Evolutionary conservation across 805 yeast genomes (phyloP).

Genomic region (Wickerhamomyces chambardii): DNA sequence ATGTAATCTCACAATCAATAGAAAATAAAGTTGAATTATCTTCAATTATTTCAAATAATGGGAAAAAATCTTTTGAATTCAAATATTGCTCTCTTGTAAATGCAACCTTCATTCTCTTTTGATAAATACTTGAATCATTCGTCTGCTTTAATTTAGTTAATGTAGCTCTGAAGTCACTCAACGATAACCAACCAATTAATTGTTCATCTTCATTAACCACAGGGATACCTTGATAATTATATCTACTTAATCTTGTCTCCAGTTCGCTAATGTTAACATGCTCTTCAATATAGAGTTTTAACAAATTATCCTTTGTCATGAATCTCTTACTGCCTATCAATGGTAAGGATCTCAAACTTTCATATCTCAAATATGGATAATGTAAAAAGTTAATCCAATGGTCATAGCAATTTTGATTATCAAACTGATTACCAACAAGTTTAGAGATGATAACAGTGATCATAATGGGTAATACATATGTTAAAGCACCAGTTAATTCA

Average conservation of each 20-base stretch:
- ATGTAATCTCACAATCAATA: constrained; percentile 9
- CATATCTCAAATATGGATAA: constrained; percentile 31
- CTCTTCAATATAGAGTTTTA: constrained; percentile 24
- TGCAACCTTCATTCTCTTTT: constrained; percentile 1
- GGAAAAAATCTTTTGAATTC: not conserved
- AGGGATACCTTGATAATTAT: constrained; percentile 32
- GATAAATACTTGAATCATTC: not conserved
- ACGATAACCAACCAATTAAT: constrained; percentile 33
- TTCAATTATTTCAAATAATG: constrained; percentile 10
- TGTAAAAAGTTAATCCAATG: constrained; percentile 33
- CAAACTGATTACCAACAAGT: constrained; percentile 57
- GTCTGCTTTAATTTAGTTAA: constrained; percentile 4
- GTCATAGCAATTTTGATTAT: constrained; percentile 59
- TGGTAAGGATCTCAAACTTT: constrained; percentile 30
- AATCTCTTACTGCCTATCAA: constrained; percentile 22
- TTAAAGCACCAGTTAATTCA: constrained; percentile 80
- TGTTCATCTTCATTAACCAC: constrained; percentile 25
- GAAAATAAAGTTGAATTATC: constrained; percentile 6
- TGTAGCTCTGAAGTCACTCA: constrained; percentile 26
- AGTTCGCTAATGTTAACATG: constrained; percentile 18
- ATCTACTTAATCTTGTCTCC: constrained; percentile 5
- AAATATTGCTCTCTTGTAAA: not conserved
- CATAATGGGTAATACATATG: constrained; percentile 83
- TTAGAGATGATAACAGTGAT: constrained; percentile 69
- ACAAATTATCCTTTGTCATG: constrained; percentile 25